Evolutionary conservation across 805 yeast species (phyloP), one percentile per base, ranked within the genome.

Genomic region (Tetrapisispora nanseiensis): DNA sequence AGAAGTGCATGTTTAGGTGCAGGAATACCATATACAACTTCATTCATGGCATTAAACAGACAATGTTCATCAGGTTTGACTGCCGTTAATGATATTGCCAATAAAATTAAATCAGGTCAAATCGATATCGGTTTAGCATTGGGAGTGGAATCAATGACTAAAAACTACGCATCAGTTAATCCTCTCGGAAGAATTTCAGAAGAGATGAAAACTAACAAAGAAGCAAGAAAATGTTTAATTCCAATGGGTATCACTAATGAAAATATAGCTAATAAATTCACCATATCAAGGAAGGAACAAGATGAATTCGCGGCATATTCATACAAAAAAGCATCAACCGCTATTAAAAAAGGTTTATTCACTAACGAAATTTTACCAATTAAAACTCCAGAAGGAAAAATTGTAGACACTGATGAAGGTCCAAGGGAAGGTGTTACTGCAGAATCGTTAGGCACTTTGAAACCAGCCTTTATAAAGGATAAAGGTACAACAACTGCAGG

Each of bases 181-280:
- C 77, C 90, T 32, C 67, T 81, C 45, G 82, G 86, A 10, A 66
- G 69, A 33, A 69, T 81, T 46, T 77, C 85, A 11, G 71, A 74
- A 18, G 65, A 66, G 15, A 57, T 76, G 55, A 56, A 67, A 35
- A 59, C 60, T 9, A 61, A 70, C 50, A 56, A 61, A 39, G 74
- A 68, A 37, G 80, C 82, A n/a, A 69, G 69, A 47, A 80, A 80
- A 63, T 90, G 97, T 67, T 67, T 82, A 63, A 77, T 90, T 48
- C 97, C 97, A 51, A 90, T 90, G 97, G 97, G 97, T 36, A 80
- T 81, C 56, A 90, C 97, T 41, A 84, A 86, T 59, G 97, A 90
- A 69, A 90, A 90, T 62, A 84, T 90, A 43, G 89, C 94, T 23
- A 63, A 65, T 33, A 73, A 74, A 61, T 89, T 71, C 65, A 63